A percentile compares a stretch with the other conserved stretches of the same genome.
These are phyloP conservation scores for Sporothrix humicola DNA, from an alignment of 2,329 filamentous ascomycete genomes.

Conservation along the genomic window DNA sequence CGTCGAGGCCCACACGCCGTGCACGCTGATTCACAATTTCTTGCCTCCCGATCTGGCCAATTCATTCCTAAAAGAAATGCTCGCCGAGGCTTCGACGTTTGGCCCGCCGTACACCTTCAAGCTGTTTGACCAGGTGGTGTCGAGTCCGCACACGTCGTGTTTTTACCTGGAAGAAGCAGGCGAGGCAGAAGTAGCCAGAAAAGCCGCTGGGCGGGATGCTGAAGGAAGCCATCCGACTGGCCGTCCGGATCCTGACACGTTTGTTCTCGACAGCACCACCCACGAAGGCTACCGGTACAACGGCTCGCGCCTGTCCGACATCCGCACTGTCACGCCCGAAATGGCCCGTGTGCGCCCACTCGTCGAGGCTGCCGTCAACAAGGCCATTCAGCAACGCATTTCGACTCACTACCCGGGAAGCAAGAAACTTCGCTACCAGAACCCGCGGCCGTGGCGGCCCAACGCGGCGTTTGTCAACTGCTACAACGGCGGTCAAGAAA, in stretches of 20 bases:
- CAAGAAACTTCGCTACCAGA: constrained; percentile 79
- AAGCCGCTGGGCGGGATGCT: not conserved
- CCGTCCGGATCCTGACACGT: not conserved
- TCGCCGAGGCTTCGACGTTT: constrained; percentile 74
- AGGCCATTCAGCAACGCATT: constrained; percentile 75
- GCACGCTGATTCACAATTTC: constrained; percentile 92
- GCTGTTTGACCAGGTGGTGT: constrained; percentile 83
- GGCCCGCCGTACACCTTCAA: constrained; percentile 71
- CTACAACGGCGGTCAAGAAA: constrained; percentile 81
- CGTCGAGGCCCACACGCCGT: constrained; percentile 82
- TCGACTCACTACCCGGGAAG: constrained; percentile 68
- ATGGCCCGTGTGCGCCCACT: constrained; percentile 71
- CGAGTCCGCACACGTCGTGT: constrained; percentile 80
- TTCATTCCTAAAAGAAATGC: constrained; percentile 73
- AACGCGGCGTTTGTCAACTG: constrained; percentile 96
- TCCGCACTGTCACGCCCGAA: constrained; percentile 76
- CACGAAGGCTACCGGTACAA: constrained; percentile 79
- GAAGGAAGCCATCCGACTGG: not conserved
- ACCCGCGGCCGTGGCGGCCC: constrained; percentile 73
- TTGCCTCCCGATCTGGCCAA: constrained; percentile 74
- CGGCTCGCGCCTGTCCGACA: constrained; percentile 73
- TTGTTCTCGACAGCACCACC: constrained; percentile 19
- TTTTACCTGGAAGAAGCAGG: constrained; percentile 74
- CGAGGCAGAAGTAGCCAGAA: not conserved
- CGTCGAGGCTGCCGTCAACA: constrained; percentile 78